Evolutionary conservation across 179 eudicot species (phyloP).

Genomic region (Spinacia oleracea): DNA sequence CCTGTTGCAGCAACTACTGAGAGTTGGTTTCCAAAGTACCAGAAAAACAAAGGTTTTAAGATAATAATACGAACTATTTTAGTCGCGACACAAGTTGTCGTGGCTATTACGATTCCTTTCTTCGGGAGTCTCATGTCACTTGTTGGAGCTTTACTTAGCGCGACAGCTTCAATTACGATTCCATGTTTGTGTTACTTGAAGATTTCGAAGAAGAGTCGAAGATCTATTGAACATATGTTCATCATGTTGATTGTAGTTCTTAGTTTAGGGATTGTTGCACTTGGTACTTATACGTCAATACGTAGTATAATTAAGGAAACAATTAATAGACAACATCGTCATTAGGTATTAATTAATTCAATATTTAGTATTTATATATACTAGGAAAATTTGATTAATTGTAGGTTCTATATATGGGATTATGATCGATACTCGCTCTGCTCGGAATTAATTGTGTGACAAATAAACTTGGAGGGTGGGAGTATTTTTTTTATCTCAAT

Average conservation of each 20-base stretch:
- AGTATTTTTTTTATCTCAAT: too few relatives aligned
- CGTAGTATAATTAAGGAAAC: conserved; percentile 24
- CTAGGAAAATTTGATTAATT: too few relatives aligned
- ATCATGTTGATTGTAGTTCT: conserved; percentile 23
- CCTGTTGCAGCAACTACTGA: conserved; percentile 35
- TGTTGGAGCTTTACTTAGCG: conserved; percentile 35
- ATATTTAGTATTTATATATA: too few relatives aligned
- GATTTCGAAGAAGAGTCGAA: conserved; percentile 20
- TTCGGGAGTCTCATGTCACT: conserved; percentile 35
- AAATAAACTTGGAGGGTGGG: too few relatives aligned
- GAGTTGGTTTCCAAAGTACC: conserved; percentile 34
- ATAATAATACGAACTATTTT: conserved; percentile 24
- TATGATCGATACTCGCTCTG: too few relatives aligned
- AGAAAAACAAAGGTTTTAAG: conserved; percentile 23
- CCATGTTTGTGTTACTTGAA: conserved; percentile 36
- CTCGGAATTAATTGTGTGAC: too few relatives aligned
- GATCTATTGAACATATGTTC: conserved; percentile 15
- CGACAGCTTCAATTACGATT: conserved; percentile 31
- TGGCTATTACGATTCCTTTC: conserved; percentile 27
- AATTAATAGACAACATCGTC: neutral
- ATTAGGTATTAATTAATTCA: neutral
- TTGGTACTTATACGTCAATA: conserved; percentile 35
- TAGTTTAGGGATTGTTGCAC: conserved; percentile 23
- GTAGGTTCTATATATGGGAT: too few relatives aligned
- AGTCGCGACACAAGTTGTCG: conserved; percentile 30